phyloP scores from a whole-genome alignment of 352 stramenopile species.

The Phytophthora kernoviae region DNA sequence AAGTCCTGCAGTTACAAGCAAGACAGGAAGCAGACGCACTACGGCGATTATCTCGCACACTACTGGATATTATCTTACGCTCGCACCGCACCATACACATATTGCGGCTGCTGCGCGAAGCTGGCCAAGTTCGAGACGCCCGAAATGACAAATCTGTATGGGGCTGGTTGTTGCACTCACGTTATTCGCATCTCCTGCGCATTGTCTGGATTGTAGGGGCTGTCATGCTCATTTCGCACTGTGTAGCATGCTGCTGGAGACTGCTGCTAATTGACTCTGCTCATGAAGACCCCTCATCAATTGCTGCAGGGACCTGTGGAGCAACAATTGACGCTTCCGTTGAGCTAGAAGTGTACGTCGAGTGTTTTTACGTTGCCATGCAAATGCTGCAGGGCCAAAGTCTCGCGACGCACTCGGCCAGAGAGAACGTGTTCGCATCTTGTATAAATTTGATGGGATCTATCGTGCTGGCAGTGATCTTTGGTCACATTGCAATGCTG shows the following conservation, averaged over 20 bases:
- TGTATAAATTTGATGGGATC: slow-evolving; percentile 49
- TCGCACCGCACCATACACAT: slow-evolving; percentile 37
- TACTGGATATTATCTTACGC: slow-evolving; percentile 26
- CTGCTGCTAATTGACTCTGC: slow-evolving; percentile 18
- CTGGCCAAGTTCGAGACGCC: slow-evolving; percentile 23
- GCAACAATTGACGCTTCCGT: slow-evolving; percentile 7
- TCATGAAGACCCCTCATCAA: neutral
- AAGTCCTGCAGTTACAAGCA: neutral
- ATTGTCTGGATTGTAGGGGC: slow-evolving; percentile 43
- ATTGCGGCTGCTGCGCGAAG: slow-evolving; percentile 29
- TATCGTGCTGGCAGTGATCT: slow-evolving; percentile 58
- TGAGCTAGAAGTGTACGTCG: slow-evolving; percentile 32
- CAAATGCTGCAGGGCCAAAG: slow-evolving; percentile 49
- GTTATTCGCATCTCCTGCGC: slow-evolving; percentile 47
- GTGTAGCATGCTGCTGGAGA: slow-evolving; percentile 56
- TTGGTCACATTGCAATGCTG: slow-evolving; percentile 62
- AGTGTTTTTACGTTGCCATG: slow-evolving; percentile 48
- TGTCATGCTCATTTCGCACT: slow-evolving; percentile 54
- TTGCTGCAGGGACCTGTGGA: slow-evolving; percentile 18
- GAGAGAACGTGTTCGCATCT: slow-evolving; percentile 45
- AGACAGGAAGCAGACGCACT: slow-evolving; percentile 1
- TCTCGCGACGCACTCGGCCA: slow-evolving; percentile 21
- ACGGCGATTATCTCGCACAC: slow-evolving; percentile 11
- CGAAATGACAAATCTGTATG: slow-evolving; percentile 39
- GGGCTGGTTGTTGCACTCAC: slow-evolving; percentile 52